Evolutionary conservation across 768 basidiomycete genomes (phyloP).

Genomic region (Tephrocybe sp.): DNA sequence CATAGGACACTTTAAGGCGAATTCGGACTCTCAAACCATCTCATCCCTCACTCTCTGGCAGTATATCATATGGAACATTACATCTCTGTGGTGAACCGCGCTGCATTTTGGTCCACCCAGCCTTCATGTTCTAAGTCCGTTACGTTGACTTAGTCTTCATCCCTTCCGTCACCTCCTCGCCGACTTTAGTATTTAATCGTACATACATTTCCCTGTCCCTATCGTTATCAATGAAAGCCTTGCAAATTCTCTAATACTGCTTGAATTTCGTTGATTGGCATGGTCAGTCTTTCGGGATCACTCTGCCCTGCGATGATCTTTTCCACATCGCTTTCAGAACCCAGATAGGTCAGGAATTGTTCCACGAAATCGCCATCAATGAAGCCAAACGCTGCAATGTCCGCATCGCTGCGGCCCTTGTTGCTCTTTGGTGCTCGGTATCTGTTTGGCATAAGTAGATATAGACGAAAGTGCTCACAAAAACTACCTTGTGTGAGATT

Average conservation of each 20-base stretch:
- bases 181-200: slow-evolving; percentile 13
- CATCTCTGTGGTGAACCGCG: slow-evolving; percentile 22
- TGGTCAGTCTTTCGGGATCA: slow-evolving; percentile 54
- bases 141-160: background rate
- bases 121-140: background rate
- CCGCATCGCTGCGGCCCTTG: slow-evolving; percentile 55
- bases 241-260: slow-evolving; percentile 49
- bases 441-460: slow-evolving; percentile 33
- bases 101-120: background rate
- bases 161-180: slow-evolving; percentile 1
- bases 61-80: slow-evolving; percentile 37
- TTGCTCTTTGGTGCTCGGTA: slow-evolving; percentile 67
- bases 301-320: slow-evolving; percentile 55
- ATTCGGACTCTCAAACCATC: slow-evolving; percentile 27
- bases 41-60: slow-evolving; percentile 37
- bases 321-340: slow-evolving; percentile 39
- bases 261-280: slow-evolving; percentile 42
- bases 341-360: slow-evolving; percentile 46
- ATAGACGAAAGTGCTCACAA: background rate
- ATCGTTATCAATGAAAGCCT: slow-evolving; percentile 44
- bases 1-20: slow-evolving; percentile 25
- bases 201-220: slow-evolving; percentile 8
- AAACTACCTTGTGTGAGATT: slow-evolving; percentile 59
- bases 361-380: slow-evolving; percentile 88
- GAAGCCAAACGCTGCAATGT: slow-evolving; percentile 65